Conservation (phyloP, 768 basidiomycete species). For the Polyporus arcularius region DNA sequence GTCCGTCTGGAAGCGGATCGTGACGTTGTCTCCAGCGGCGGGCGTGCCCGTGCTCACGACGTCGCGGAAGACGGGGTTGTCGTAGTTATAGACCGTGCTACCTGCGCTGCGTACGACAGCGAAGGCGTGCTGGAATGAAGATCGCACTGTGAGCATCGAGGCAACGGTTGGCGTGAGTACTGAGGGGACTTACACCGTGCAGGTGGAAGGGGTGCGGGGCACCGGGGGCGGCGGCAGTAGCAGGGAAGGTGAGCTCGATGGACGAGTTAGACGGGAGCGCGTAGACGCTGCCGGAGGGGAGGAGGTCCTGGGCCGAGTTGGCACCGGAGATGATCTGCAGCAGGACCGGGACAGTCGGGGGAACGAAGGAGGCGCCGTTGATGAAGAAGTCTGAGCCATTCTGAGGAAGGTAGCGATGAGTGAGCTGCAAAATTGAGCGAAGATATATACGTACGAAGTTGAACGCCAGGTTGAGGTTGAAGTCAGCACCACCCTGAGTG, state of each 20-base stretch:
- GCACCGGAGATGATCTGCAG: conserved; percentile 52
- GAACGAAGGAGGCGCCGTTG: conserved; percentile 32
- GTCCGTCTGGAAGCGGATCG: conserved; percentile 42
- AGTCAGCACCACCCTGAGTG: conserved; percentile 23
- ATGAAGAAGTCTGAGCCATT: conserved; percentile 32
- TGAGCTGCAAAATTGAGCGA: neutral
- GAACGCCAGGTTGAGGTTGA: conserved; percentile 24
- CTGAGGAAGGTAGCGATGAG: conserved; percentile 30
- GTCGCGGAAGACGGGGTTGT: conserved; percentile 38
- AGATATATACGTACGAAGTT: conserved; percentile 9
- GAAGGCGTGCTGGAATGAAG: conserved; percentile 35
- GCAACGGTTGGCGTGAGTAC: neutral
- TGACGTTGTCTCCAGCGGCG: conserved; percentile 20
- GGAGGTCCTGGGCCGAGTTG: conserved; percentile 37
- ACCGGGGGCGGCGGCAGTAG: conserved; percentile 25
- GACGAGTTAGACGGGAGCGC: conserved; percentile 46
- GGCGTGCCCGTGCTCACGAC: conserved; percentile 24
- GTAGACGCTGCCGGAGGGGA: conserved; percentile 45
- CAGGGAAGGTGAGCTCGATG: conserved; percentile 47
- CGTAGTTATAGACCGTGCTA: conserved; percentile 34
- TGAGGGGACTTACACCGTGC: conserved; percentile 38
- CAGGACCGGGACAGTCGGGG: conserved; percentile 46
- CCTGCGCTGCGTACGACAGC: conserved; percentile 38
- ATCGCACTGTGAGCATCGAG: neutral
- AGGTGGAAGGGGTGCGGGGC: conserved; percentile 44